Evolutionary conservation across 352 stramenopile species (phyloP), one percentile per base, ranked within the genome.

Genomic region (Phytophthora agathidicida): DNA sequence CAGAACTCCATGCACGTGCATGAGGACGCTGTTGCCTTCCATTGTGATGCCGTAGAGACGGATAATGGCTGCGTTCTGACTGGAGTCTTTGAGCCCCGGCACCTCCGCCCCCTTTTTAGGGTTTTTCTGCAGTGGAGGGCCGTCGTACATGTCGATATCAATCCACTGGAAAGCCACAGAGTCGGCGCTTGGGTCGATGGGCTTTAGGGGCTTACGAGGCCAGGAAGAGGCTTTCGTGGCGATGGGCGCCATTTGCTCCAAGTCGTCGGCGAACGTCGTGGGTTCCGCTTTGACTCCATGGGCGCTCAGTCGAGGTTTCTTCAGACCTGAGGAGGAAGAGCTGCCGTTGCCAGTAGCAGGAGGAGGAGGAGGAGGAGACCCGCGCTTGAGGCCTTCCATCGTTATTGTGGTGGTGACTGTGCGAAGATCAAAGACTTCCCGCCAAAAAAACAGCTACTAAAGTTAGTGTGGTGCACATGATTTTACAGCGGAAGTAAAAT

Each of bases 141-240:
- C 97, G 16, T 95, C 82, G 42, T 98, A 98, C 89, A 99, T 98
- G 75, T 99, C 97, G 50, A 99, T 98, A 65, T 99, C 97, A 42
- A 99, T 91, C 97, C 97, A 99, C 77, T 99, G 96, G 54, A 99
- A 93, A 5, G 77, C 64, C 31, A 93, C 43, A 10, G 66, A 56
- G 41, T 83, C 70, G 35, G 46, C 35, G 8, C 20, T 26, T 8
- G 80, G 67, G 37, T 91, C 64, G 20, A 86, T 24, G 10, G 63
- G 45, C 11, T 27, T 39, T 44, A 89, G 38, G 5, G 73, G 52
- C 42, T 73, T 77, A 28, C 84, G 81, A 32, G 73, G 78, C 84
- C 81, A 92, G 49, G 82, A 61, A 30, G 63, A 87, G 52, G 81
- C 81, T 43, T 86, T 75, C 7, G 77, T 89, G 9, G 76, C 69